Evolutionary conservation across 768 basidiomycete species (phyloP).

Genomic region (Mycena sanguinolenta): DNA sequence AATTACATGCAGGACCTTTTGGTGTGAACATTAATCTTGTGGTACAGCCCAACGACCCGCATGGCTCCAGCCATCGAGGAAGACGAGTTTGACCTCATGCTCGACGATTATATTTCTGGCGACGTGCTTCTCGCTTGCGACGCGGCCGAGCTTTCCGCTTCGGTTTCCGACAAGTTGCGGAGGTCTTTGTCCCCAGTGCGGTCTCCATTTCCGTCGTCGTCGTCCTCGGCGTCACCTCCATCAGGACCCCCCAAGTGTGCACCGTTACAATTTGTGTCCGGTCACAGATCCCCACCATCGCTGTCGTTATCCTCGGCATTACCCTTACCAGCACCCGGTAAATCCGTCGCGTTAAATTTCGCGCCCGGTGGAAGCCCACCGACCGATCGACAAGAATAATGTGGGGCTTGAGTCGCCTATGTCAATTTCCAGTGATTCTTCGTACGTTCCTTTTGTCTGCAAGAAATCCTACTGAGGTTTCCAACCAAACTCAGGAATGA

Average conservation of each 20-base stretch:
- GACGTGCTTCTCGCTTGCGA: constrained; percentile 5
- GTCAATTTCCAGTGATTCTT: constrained; percentile 24
- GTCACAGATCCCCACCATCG: no score
- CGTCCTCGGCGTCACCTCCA: no score
- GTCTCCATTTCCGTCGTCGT: no score
- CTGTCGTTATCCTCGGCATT: background rate
- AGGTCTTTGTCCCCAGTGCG: no score
- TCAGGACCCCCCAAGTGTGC: no score
- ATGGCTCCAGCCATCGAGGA: background rate
- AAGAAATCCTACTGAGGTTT: background rate
- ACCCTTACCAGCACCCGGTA: constrained; percentile 3
- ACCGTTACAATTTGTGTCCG: no score
- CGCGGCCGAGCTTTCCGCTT: background rate
- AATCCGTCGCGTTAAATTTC: no score
- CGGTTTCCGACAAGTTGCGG: background rate
- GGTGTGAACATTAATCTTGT: background rate
- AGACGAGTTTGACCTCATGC: constrained; percentile 20
- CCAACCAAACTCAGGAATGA: background rate
- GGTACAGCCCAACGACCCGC: background rate
- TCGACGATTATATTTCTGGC: background rate
- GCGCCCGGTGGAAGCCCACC: background rate
- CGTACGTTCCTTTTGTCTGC: background rate
- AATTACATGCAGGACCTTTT: background rate
- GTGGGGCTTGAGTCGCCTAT: constrained; percentile 12
- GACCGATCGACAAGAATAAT: background rate